Evolutionary conservation across 106 monocot genomes (phyloP).

Genomic region (Dendrobium officinale): DNA sequence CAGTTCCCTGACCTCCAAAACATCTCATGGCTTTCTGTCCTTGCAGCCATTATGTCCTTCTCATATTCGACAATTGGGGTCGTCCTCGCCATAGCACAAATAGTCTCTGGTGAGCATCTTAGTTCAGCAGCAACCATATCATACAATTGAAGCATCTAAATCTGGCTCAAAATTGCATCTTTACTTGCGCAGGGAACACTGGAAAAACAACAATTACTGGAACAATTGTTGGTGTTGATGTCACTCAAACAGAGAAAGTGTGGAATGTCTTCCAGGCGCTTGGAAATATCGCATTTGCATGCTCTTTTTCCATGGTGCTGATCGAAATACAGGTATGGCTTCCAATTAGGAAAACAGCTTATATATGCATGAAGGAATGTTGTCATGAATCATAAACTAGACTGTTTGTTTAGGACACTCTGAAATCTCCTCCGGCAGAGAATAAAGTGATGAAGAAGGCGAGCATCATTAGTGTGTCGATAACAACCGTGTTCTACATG

Average conservation of each 20-base stretch:
- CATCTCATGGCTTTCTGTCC: conserved; percentile 41
- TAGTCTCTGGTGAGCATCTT: conserved; percentile 26
- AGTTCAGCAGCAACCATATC: background rate
- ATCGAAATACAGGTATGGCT: conserved; percentile 40
- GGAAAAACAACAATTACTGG: conserved; percentile 39
- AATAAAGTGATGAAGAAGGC: conserved; percentile 71
- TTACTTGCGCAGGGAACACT: conserved; percentile 15
- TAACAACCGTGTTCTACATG: conserved; percentile 53
- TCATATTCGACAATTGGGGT: conserved; percentile 44
- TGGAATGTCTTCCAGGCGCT: conserved; percentile 51
- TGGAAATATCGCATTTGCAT: conserved; percentile 48
- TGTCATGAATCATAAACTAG: background rate
- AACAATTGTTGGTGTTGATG: conserved; percentile 29
- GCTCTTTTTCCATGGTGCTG: conserved; percentile 44
- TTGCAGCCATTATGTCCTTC: conserved; percentile 71
- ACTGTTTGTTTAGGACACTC: conserved; percentile 37
- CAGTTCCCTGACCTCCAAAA: conserved; percentile 53
- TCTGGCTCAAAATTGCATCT: background rate
- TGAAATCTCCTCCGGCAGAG: conserved; percentile 60
- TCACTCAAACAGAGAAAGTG: conserved; percentile 27
- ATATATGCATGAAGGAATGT: background rate
- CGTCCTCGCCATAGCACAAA: conserved; percentile 29
- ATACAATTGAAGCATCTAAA: background rate
- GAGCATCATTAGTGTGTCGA: conserved; percentile 38
- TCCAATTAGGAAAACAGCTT: background rate